Base-by-base conservation (phyloP, 2,329 filamentous ascomycete species). In the Pseudogymnoascus sp. region DNA sequence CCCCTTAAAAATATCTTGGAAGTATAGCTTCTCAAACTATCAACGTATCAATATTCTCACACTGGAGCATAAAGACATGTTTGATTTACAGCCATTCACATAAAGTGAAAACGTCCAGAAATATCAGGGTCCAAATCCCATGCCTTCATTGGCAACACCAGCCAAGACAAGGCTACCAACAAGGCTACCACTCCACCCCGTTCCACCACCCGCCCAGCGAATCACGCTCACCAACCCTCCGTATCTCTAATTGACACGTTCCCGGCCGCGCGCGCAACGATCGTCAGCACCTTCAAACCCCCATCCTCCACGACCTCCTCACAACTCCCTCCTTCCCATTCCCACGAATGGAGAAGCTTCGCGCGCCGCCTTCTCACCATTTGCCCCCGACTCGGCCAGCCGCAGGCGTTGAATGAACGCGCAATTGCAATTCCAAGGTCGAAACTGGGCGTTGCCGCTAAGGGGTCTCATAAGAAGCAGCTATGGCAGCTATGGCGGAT, bases 321-420 rank as follows among this genome's bases (percentile, higher is more conserved):
- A 45, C 41, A 21, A 45, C 11, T n/a, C 14, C 11, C 23, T 21
- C 21, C 23, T 4, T 6, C 7, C 43, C 43, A 10, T 29, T 23
- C n/a, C 43, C 43, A 49, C 14, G 23, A n/a, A 49, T 49, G 43
- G 43, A 49, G 43, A 49, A 49, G 43, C 43, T 49, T 49, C 43
- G 43, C 43, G 43, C 43, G 23, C 23, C 23, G 14, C 21, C 14
- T 11, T 29, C 23, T 23, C 14, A 29, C 23, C 43, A 49, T 49
- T 49, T 49, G 43, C 43, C 43, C 43, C 43, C 14, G 14, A n/a
- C 23, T 29, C 23, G 43, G 43, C 23, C 16, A 7, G 4, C 6
- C 4, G 23, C 23, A 31, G 43, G 7, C 23, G 43, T 49, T 11
- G 43, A 49, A 29, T 29, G 43, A 49, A 14, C 14, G 43, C 43